A percentile compares a stretch with the other conserved stretches of the same genome.
Evolutionary conservation across 352 stramenopile species (phyloP).

Genomic region (Pythium brachiatum): DNA sequence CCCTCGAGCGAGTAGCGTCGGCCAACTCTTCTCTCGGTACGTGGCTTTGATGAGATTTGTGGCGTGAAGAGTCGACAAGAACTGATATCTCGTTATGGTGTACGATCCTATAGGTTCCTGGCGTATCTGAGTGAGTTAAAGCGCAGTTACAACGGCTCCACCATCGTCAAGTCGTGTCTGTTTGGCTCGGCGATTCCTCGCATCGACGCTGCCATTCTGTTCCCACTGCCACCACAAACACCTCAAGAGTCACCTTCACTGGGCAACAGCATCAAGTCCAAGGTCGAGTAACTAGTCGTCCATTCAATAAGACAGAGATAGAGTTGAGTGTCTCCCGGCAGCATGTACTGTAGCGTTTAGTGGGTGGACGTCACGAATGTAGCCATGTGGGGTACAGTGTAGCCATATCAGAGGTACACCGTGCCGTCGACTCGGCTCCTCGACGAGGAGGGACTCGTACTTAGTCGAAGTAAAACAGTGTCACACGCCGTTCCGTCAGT

Average conservation of each 20-base stretch:
- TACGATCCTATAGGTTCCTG: slow-evolving; percentile 6
- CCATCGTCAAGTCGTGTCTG: slow-evolving; percentile 22
- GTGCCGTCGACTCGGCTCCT: no score
- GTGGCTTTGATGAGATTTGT: no score
- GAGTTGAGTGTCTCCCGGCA: no score
- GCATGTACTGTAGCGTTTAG: no score
- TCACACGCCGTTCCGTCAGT: not conserved
- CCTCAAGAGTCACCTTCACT: not conserved
- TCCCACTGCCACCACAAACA: not conserved
- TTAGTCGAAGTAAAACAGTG: not conserved
- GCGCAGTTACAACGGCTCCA: slow-evolving; percentile 9
- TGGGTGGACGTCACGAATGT: no score
- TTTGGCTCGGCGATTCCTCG: slow-evolving; percentile 13
- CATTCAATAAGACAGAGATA: no score
- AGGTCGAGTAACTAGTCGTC: not conserved
- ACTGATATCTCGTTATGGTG: not conserved
- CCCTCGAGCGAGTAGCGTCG: slow-evolving; percentile 2
- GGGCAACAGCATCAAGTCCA: not conserved
- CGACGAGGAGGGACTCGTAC: no score
- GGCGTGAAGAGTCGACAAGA: no score
- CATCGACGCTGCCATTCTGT: slow-evolving; percentile 8
- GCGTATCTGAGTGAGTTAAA: slow-evolving; percentile 14
- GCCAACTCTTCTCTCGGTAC: slow-evolving; percentile 15
- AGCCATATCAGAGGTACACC: not conserved
- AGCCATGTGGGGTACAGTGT: not conserved